A percentile compares a stretch with the other conserved stretches of the same genome.
Evolutionary conservation across 495 filamentous ascomycete genomes (phyloP).

Genomic region (Penicillium bovifimosum): DNA sequence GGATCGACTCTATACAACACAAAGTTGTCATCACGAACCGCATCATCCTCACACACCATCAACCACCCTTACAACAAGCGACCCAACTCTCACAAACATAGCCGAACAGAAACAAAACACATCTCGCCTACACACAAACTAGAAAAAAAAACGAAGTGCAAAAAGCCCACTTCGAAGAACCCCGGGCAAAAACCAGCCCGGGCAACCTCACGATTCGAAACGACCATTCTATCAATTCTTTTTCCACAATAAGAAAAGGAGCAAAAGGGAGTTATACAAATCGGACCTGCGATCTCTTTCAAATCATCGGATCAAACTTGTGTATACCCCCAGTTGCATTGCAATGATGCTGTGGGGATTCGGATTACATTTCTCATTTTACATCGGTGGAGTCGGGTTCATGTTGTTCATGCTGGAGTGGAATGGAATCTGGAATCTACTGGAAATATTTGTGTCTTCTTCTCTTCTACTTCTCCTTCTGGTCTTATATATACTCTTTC

Average conservation of each 20-base stretch:
- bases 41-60: background rate
- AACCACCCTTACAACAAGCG: background rate
- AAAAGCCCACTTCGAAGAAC: background rate
- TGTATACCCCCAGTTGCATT: conserved; percentile 9
- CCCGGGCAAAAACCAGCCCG: background rate
- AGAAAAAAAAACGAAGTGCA: background rate
- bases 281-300: background rate
- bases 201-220: background rate
- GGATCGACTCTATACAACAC: too few species aligned
- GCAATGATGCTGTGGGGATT: background rate
- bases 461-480: background rate
- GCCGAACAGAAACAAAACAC: background rate
- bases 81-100: background rate
- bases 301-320: conserved; percentile 2
- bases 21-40: background rate
- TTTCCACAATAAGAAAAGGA: background rate
- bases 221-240: conserved; percentile 4
- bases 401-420: background rate
- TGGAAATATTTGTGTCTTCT: background rate
- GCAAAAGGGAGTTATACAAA: background rate
- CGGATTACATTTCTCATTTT: background rate
- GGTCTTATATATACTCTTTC: background rate
- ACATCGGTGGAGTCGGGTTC: conserved; percentile 5
- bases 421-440: background rate
- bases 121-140: background rate